These are phyloP conservation scores for Clitoria ternatea DNA, from an alignment of 306 rosid species.

Conservation along the genomic window DNA sequence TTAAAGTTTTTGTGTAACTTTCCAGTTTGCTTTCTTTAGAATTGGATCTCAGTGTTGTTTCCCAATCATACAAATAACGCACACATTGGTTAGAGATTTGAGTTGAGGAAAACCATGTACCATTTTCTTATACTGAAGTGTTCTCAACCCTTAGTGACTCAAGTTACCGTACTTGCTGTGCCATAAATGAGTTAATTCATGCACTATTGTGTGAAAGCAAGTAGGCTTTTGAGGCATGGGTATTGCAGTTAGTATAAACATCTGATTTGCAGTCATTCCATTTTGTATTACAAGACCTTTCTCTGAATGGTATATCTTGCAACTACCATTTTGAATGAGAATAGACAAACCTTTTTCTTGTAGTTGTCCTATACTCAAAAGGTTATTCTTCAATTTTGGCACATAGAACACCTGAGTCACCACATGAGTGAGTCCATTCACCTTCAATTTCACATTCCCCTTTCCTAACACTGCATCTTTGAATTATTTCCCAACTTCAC, in stretches of 20 bases:
- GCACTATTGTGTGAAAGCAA: neutral
- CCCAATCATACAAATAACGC: neutral
- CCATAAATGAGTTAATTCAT: neutral
- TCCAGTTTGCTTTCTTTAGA: neutral
- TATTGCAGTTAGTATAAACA: neutral
- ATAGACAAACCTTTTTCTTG: neutral
- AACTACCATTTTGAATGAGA: neutral
- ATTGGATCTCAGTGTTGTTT: neutral
- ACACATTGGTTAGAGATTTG: neutral
- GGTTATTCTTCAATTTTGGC: too few relatives aligned
- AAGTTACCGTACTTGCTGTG: neutral
- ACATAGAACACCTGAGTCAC: too few relatives aligned
- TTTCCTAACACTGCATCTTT: too few relatives aligned
- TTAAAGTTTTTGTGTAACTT: neutral
- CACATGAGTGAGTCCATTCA: too few relatives aligned
- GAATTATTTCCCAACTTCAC: too few relatives aligned
- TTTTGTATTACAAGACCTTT: neutral
- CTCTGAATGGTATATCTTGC: neutral
- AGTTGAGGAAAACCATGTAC: neutral
- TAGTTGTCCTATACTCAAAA: neutral
- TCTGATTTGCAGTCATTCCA: neutral
- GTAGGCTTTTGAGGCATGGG: neutral
- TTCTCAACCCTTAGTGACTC: neutral
- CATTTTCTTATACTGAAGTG: neutral
- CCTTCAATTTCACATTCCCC: too few relatives aligned